Evolutionary conservation across 352 stramenopile genomes (phyloP).

Genomic region (Albugo candida): DNA sequence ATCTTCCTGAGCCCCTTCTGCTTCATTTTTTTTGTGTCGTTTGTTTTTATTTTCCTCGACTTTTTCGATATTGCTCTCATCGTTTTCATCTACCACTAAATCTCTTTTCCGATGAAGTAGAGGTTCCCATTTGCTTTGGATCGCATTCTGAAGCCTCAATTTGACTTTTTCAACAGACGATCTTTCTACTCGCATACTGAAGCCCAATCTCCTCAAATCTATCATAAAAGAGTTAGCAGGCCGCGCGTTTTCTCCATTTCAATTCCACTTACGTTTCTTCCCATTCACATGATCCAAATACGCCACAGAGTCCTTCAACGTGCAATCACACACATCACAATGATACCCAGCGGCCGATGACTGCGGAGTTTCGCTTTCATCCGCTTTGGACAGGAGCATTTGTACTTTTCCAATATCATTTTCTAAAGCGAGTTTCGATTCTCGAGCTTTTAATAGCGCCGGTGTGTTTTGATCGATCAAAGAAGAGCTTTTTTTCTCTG

Average conservation of each 20-base stretch:
- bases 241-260: no score
- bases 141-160: constrained; percentile 54
- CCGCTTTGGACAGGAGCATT: constrained; percentile 62
- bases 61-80: constrained; percentile 51
- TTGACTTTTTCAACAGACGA: constrained; percentile 77
- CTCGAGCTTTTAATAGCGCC: constrained; percentile 60
- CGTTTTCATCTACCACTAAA: constrained; percentile 48
- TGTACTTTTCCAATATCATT: constrained; percentile 63
- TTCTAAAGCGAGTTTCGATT: constrained; percentile 63
- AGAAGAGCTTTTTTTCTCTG: no score
- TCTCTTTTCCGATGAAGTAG: constrained; percentile 67
- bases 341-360: constrained; percentile 75
- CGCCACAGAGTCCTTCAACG: constrained; percentile 83
- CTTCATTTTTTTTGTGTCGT: constrained; percentile 44
- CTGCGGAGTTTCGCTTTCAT: constrained; percentile 19
- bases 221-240: constrained; percentile 1
- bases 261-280: constrained; percentile 68
- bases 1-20: constrained; percentile 6
- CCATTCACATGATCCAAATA: constrained; percentile 92
- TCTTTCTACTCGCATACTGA: constrained; percentile 83
- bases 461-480: constrained; percentile 9
- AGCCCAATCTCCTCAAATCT: constrained; percentile 82
- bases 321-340: constrained; percentile 84
- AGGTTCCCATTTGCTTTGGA: constrained; percentile 71
- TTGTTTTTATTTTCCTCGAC: constrained; percentile 50